Evolutionary conservation across 371 early-diverging fungal species (phyloP), one percentile per base, ranked within the genome.

Genomic region (Homolaphlyctis polyrhiza): DNA sequence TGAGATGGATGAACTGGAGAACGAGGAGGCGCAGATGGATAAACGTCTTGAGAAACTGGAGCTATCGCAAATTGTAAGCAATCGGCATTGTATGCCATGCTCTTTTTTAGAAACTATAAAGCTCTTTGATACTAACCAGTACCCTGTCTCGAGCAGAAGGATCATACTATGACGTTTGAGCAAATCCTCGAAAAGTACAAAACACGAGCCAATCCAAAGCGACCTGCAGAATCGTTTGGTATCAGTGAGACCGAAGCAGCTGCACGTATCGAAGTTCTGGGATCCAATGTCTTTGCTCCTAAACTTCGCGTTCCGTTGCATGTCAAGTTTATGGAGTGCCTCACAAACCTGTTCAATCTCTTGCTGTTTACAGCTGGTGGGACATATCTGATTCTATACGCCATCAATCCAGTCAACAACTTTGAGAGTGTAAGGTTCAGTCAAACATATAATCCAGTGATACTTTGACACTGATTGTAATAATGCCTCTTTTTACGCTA

Each of bases 251-350:
- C 70, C n/a, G 79, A 80, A 54, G 93, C 88, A 25, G 72, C 72
- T 5, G 67, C 75, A 35, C 74, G 87, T n/a, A 69, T 90, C 52
- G 66, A 60, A 1, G 72, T 78, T 57, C 71, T 89, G 55, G 95
- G 95, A 0, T 88, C 85, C 47, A 95, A 95, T 67, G 63, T 82
- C n/a, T 76, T 94, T 52, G 81, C 92, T 0, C 94, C 94, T 23
- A 93, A 94, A 29, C 87, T 88, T 66, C 57, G 62, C 23, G 45
- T 47, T 1, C 67, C 63, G 33, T 35, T 30, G 63, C 43, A 58
- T 30, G 66, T 70, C 47, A 61, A 66, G 39, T 76, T 71, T 43
- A 43, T 76, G 4, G 75, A 76, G 66, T 72, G 76, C 58, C 62
- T 81, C 55, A 71, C 64, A 16, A 75, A 71, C 35, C 59, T 78